These are phyloP conservation scores for Magnolia sinica DNA, from an alignment of 164 flowering plant species.

Conservation along the genomic window DNA sequence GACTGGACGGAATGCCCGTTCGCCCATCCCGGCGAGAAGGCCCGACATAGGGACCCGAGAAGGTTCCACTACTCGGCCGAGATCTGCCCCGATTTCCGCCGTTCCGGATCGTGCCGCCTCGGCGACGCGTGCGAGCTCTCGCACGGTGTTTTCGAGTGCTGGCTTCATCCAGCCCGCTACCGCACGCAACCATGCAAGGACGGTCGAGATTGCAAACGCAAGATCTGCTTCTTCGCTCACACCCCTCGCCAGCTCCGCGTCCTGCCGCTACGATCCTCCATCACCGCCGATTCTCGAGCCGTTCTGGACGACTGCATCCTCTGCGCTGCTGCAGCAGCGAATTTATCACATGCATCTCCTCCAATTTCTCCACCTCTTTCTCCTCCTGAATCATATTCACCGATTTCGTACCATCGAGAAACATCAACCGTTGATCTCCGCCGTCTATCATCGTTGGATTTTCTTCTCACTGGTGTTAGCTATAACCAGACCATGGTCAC, in stretches of 20 bases:
- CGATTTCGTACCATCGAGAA: background rate
- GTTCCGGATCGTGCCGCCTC: conserved; percentile 34
- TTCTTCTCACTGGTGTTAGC: background rate
- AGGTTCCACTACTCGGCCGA: conserved; percentile 57
- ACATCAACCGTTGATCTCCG: background rate
- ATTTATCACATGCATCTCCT: conserved; percentile 11
- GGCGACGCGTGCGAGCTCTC: conserved; percentile 81
- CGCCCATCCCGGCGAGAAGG: conserved; percentile 95
- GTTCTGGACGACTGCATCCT: conserved; percentile 9
- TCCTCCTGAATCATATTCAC: background rate
- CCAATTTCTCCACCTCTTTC: conserved; percentile 2
- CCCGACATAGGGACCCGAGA: conserved; percentile 77
- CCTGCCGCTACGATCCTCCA: conserved; percentile 18
- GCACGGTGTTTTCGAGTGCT: conserved; percentile 89
- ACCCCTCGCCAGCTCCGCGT: conserved; percentile 63
- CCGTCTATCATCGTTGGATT: background rate
- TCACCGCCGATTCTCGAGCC: conserved; percentile 38
- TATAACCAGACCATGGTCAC: background rate
- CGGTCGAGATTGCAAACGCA: conserved; percentile 61
- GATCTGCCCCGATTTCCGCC: conserved; percentile 68
- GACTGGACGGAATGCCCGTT: conserved; percentile 99
- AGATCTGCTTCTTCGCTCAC: conserved; percentile 92
- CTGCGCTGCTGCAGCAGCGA: background rate
- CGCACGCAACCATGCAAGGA: conserved; percentile 87
- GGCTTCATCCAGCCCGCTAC: conserved; percentile 88